Evolutionary conservation across 2,329 filamentous ascomycete genomes (phyloP).

Genomic region (Pyrenophora teres): DNA sequence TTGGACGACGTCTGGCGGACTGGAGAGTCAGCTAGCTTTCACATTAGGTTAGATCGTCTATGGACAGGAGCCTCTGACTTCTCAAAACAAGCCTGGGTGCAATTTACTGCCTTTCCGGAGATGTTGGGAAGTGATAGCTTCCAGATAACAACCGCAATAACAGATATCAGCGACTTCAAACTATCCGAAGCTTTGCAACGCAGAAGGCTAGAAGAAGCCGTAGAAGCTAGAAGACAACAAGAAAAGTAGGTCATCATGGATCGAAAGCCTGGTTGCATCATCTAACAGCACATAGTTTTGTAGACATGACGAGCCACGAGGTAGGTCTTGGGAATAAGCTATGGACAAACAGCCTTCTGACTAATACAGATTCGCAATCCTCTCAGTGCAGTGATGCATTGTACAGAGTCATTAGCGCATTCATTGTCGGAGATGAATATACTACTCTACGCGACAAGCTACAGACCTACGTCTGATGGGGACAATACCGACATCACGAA

Average conservation of each 20-base stretch:
- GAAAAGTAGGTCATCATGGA: background rate
- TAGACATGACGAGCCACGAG: conserved; percentile 5
- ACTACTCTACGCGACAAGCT: background rate
- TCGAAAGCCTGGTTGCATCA: background rate
- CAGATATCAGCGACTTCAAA: conserved; percentile 4
- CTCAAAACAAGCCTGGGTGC: conserved; percentile 2
- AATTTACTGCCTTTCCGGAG: background rate
- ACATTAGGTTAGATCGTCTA: background rate
- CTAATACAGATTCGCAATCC: background rate
- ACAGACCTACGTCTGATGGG: background rate
- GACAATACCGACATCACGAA: background rate
- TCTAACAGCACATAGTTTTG: background rate
- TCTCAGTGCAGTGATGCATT: conserved; percentile 5
- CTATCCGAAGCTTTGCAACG: background rate
- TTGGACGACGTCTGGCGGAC: background rate
- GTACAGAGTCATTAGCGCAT: conserved; percentile 1
- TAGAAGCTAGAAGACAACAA: conserved; percentile 3
- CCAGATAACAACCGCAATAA: conserved; percentile 1
- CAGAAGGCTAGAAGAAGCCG: background rate
- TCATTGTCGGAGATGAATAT: conserved; percentile 3
- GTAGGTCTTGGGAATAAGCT: background rate
- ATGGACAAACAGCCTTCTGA: background rate
- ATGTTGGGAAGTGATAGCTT: background rate
- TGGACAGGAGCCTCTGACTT: background rate
- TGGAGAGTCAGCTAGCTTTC: background rate